phyloP scores from a whole-genome alignment of 2,329 filamentous ascomycete species.

The Ophiocordyceps sinensis region DNA sequence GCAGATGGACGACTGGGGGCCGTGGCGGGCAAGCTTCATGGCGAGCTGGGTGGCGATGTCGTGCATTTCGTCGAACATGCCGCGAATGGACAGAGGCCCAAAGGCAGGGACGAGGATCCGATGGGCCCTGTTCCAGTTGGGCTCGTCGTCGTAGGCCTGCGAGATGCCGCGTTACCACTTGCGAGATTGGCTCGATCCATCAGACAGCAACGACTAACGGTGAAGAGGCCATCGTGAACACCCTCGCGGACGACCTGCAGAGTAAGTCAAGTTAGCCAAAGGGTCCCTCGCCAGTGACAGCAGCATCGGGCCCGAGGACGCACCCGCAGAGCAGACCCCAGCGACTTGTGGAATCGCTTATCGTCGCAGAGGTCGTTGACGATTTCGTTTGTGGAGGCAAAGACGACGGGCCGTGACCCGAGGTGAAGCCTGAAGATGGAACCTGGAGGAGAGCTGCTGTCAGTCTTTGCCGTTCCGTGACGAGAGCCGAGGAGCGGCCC shows the following conservation, averaged over 20 bases:
- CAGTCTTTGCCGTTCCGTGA: neutral
- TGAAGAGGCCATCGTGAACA: constrained; percentile 53
- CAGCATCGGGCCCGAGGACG: constrained; percentile 1
- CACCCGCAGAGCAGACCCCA: constrained; percentile 31
- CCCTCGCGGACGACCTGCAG: constrained; percentile 40
- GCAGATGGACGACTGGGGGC: constrained; percentile 39
- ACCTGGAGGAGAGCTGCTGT: constrained; percentile 20
- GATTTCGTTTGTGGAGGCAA: constrained; percentile 38
- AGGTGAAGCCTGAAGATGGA: constrained; percentile 45
- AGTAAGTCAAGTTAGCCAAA: neutral
- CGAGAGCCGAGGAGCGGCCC: constrained; percentile 2
- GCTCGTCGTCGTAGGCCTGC: constrained; percentile 29
- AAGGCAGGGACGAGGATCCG: constrained; percentile 53
- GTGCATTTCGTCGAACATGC: constrained; percentile 57
- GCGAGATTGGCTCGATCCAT: neutral
- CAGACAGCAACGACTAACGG: constrained; percentile 20
- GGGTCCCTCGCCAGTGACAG: neutral
- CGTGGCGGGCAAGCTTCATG: constrained; percentile 54
- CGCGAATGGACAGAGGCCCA: constrained; percentile 50
- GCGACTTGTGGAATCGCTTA: constrained; percentile 46
- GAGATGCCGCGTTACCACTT: constrained; percentile 6
- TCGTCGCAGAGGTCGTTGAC: constrained; percentile 53
- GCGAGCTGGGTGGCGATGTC: constrained; percentile 52
- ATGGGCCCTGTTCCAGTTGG: constrained; percentile 55
- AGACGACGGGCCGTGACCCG: constrained; percentile 29